Conservation (phyloP, 2,329 filamentous ascomycete species). For the Fusarium coffeatum region DNA sequence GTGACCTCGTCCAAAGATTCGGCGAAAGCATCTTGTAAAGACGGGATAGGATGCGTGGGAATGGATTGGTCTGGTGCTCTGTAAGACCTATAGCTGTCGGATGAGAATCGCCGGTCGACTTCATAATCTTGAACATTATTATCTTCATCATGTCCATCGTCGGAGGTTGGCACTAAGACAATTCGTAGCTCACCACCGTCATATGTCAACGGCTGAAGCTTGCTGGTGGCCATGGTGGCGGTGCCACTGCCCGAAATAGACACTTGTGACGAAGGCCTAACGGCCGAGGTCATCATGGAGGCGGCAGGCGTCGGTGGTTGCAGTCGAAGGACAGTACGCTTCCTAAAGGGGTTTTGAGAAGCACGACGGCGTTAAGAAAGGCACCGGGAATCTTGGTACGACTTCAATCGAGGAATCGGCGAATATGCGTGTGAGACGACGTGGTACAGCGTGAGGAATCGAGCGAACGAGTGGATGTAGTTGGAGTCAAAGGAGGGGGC, state of each 20-base stretch:
- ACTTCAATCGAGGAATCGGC: conserved; percentile 15
- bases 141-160: conserved; percentile 31
- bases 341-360: conserved; percentile 21
- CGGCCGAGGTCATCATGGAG: conserved; percentile 40
- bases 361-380: conserved; percentile 14
- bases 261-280: conserved; percentile 43
- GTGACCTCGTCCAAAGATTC: conserved; percentile 82
- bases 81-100: conserved; percentile 42
- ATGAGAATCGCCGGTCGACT: conserved; percentile 34
- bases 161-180: conserved; percentile 46
- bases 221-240: conserved; percentile 47
- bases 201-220: conserved; percentile 48
- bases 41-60: conserved; percentile 73
- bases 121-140: conserved; percentile 17
- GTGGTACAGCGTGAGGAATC: conserved; percentile 31
- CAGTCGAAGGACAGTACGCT: conserved; percentile 31
- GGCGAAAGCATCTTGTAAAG: conserved; percentile 84
- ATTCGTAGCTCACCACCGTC: conserved; percentile 47
- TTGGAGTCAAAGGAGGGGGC: conserved; percentile 38
- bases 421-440: conserved; percentile 27
- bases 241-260: conserved; percentile 42
- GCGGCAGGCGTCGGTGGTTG: conserved; percentile 13
- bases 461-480: conserved; percentile 41
- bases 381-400: conserved; percentile 10
- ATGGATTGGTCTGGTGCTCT: conserved; percentile 43